A percentile compares a stretch with the other conserved stretches of the same genome.
These are phyloP conservation scores for Kazachstania kunashirensis DNA, from an alignment of 805 yeast genomes.

Conservation along the genomic window DNA sequence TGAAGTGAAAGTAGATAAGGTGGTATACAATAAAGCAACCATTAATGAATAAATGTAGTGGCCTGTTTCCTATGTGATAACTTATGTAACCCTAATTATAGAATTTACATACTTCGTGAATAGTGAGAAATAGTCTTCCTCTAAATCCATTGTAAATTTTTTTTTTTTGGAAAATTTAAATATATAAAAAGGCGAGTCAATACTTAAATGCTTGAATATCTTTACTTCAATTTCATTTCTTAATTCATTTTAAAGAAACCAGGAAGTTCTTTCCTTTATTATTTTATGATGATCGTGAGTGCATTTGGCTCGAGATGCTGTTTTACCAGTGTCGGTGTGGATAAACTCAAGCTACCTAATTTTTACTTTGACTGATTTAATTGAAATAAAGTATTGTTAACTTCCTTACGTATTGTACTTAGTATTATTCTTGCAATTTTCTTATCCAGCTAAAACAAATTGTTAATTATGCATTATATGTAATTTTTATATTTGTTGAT, in stretches of 20 bases:
- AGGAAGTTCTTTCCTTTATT: constrained; percentile 29
- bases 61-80: too few relatives aligned
- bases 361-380: constrained; percentile 46
- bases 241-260: constrained; percentile 7
- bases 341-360: constrained; percentile 95
- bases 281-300: constrained; percentile 80
- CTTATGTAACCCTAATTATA: constrained; percentile 1
- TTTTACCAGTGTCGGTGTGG: constrained; percentile 76
- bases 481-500: too few relatives aligned
- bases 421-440: background rate
- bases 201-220: too few relatives aligned
- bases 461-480: too few relatives aligned
- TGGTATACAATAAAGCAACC: constrained; percentile 46
- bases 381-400: too few relatives aligned
- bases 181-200: constrained; percentile 3
- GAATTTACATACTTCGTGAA: background rate
- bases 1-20: constrained; percentile 86
- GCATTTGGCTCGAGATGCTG: constrained; percentile 98
- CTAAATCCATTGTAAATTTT: background rate
- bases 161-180: too few relatives aligned
- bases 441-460: too few relatives aligned
- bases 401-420: too few relatives aligned
- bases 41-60: background rate
- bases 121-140: background rate
- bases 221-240: background rate